Percentiles rank a stretch among this genome's conserved stretches.
phyloP scores from a whole-genome alignment of 306 rosid genomes.

The Betula pendula region DNA sequence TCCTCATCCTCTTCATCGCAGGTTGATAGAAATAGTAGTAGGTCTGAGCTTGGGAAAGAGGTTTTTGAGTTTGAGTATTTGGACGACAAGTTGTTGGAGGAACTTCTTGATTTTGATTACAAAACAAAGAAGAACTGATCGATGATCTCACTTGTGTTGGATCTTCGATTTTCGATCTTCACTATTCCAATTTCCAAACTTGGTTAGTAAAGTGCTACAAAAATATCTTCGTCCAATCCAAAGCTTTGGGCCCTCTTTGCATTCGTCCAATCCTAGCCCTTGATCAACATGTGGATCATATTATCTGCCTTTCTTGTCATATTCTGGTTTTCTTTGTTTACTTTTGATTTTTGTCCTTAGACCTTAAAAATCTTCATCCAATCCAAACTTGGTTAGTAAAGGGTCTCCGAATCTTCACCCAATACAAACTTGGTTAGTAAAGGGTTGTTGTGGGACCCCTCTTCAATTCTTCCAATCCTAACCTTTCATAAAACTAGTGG shows the following conservation, averaged over 20 bases:
- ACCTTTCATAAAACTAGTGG: neutral
- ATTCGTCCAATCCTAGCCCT: neutral
- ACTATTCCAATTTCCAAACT: too few species aligned
- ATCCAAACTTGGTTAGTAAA: too few species aligned
- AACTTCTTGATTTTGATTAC: constrained; percentile 53
- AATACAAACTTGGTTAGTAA: neutral
- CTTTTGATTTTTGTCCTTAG: too few species aligned
- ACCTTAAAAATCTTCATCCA: too few species aligned
- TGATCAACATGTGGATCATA: neutral
- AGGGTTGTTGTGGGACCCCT: neutral
- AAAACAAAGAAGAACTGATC: constrained; percentile 7
- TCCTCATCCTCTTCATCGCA: constrained; percentile 27
- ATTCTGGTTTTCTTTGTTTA: too few species aligned
- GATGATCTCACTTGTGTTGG: too few species aligned
- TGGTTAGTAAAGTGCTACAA: too few species aligned
- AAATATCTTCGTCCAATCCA: too few species aligned
- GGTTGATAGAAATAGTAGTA: neutral
- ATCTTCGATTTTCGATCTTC: too few species aligned
- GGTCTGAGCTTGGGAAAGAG: constrained; percentile 24
- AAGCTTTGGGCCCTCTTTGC: neutral
- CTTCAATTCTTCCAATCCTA: neutral
- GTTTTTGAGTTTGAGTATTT: constrained; percentile 62
- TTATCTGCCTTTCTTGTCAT: neutral
- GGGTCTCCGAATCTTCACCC: too few species aligned
- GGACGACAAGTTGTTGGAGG: constrained; percentile 67